These are phyloP conservation scores for Hirsutella rhossiliensis DNA, from an alignment of 2,329 filamentous ascomycete species.

Conservation along the genomic window DNA sequence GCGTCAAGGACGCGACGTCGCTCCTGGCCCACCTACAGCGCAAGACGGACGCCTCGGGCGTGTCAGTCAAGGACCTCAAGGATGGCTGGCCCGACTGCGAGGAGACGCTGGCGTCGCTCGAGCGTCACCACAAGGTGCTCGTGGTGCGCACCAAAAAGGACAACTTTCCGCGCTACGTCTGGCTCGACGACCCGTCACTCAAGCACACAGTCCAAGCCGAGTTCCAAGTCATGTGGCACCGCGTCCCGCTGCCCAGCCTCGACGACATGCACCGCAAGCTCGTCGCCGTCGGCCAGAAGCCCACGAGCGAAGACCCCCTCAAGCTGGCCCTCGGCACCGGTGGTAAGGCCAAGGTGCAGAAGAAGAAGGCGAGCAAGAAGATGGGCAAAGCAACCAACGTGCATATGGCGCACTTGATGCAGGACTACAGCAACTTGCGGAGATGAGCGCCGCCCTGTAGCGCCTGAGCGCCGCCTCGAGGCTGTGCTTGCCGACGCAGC, in stretches of 20 bases:
- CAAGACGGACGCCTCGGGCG: conserved; percentile 68
- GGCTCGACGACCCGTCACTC: conserved; percentile 75
- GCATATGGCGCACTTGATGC: conserved; percentile 73
- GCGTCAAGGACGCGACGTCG: conserved; percentile 65
- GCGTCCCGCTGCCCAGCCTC: conserved; percentile 61
- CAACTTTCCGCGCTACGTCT: conserved; percentile 72
- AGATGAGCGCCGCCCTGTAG: conserved; percentile 24
- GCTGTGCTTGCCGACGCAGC: conserved; percentile 34
- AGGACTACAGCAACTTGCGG: conserved; percentile 50
- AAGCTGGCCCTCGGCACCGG: conserved; percentile 30
- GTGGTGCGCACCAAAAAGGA: conserved; percentile 91
- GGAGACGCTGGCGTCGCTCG: conserved; percentile 64
- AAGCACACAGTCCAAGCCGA: conserved; percentile 67
- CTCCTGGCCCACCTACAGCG: conserved; percentile 71
- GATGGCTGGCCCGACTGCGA: conserved; percentile 90
- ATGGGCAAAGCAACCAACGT: conserved; percentile 76
- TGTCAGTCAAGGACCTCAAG: conserved; percentile 82
- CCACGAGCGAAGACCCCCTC: conserved; percentile 68
- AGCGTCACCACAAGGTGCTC: conserved; percentile 66
- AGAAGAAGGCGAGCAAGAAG: conserved; percentile 53
- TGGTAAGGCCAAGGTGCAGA: conserved; percentile 56
- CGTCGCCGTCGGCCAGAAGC: conserved; percentile 66
- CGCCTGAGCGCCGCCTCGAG: conserved; percentile 31
- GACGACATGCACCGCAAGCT: conserved; percentile 70
- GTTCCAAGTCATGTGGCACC: conserved; percentile 75